Evolutionary conservation across 2,329 filamentous ascomycete genomes (phyloP).

Genomic region (Alternaria ventricosa): DNA sequence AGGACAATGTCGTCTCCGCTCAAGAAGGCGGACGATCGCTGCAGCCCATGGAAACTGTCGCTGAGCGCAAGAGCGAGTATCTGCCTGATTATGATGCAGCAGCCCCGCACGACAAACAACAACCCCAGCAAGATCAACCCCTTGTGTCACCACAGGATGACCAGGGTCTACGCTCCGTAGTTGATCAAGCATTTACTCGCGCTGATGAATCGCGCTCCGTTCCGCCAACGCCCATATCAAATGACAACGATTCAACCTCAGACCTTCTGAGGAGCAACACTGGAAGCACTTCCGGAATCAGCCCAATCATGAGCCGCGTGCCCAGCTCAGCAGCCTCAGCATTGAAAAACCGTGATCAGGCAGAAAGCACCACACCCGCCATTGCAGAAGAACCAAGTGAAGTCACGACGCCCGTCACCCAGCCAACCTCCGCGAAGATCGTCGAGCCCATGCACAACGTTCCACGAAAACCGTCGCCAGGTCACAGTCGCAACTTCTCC

Average conservation of each 20-base stretch:
- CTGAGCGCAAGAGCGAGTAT: constrained; percentile 66
- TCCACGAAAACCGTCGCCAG: constrained; percentile 45
- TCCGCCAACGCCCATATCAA: constrained; percentile 60
- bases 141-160: constrained; percentile 28
- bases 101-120: constrained; percentile 10
- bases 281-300: constrained; percentile 67
- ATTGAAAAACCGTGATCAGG: constrained; percentile 48
- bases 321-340: constrained; percentile 53
- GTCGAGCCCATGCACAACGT: constrained; percentile 36
- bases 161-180: constrained; percentile 55
- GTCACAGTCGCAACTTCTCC: constrained; percentile 51
- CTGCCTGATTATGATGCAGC: constrained; percentile 52
- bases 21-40: constrained; percentile 31
- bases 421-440: constrained; percentile 40
- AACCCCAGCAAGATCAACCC: constrained; percentile 17
- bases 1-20: constrained; percentile 27
- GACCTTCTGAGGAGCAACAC: constrained; percentile 66
- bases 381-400: constrained; percentile 62
- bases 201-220: constrained; percentile 61
- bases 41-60: constrained; percentile 59
- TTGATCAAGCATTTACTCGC: constrained; percentile 70
- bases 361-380: constrained; percentile 56
- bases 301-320: constrained; percentile 69
- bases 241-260: constrained; percentile 48
- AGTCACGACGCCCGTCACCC: constrained; percentile 44